These are phyloP conservation scores for Drosera capensis DNA, from an alignment of 148 eudicot genomes.

Conservation along the genomic window DNA sequence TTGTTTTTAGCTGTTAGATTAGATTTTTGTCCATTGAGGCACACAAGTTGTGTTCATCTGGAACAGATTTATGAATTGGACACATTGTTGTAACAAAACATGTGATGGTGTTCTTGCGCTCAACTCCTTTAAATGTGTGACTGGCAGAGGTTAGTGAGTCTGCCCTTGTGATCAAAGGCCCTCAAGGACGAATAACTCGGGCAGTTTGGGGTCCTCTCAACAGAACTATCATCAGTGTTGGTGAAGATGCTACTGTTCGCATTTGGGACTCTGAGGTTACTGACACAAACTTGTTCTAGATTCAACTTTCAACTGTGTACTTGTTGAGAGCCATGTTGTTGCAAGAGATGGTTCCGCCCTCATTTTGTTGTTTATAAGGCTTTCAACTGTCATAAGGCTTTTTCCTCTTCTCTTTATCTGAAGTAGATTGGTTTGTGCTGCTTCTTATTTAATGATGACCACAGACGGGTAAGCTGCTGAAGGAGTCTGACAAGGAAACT, in stretches of 20 bases:
- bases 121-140: conserved; percentile 1
- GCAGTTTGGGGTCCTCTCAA: conserved; percentile 99
- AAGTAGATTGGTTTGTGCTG: background rate
- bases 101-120: too few relatives aligned
- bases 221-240: conserved; percentile 70
- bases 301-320: background rate
- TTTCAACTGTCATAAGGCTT: too few relatives aligned
- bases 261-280: conserved; percentile 86
- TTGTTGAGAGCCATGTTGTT: too few relatives aligned
- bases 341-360: too few relatives aligned
- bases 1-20: too few relatives aligned
- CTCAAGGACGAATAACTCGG: conserved; percentile 79
- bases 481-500: conserved; percentile 47
- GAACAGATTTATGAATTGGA: too few relatives aligned
- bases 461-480: conserved; percentile 73
- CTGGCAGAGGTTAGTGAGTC: conserved; percentile 60
- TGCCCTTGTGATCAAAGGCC: conserved; percentile 56
- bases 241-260: conserved; percentile 83
- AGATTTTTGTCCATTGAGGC: too few relatives aligned
- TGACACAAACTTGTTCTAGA: background rate
- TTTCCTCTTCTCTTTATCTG: background rate
- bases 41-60: too few relatives aligned
- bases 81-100: too few relatives aligned
- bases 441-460: conserved; percentile 5
- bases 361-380: too few relatives aligned